phyloP scores from a whole-genome alignment of 2,329 filamentous ascomycete genomes.

The Rhexocercosporidium sp. region DNA sequence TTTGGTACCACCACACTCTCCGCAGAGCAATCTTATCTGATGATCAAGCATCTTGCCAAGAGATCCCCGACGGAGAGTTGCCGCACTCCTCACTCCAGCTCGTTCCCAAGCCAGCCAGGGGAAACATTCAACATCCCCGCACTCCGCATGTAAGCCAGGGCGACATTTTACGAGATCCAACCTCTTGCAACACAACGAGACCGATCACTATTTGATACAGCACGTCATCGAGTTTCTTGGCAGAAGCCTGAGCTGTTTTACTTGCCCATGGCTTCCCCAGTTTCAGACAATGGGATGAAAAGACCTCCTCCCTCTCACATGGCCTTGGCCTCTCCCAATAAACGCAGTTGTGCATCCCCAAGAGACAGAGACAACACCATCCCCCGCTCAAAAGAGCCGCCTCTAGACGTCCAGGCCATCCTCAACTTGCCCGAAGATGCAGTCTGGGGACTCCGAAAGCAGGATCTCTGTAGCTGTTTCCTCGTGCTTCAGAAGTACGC shows the following conservation, averaged over 20 bases:
- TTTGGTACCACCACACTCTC: no score
- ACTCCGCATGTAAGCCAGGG: background rate
- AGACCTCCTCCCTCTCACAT: background rate
- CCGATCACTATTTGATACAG: background rate
- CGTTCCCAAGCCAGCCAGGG: background rate
- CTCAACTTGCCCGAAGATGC: constrained; percentile 34
- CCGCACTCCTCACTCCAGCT: no score
- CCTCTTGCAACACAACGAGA: background rate
- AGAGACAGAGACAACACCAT: constrained; percentile 2
- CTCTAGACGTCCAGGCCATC: constrained; percentile 24
- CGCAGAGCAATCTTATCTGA: background rate
- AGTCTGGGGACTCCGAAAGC: constrained; percentile 34
- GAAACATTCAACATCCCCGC: background rate
- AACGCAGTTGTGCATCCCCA: constrained; percentile 25
- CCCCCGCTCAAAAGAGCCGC: background rate
- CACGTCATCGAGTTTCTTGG: background rate
- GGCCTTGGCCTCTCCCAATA: constrained; percentile 12
- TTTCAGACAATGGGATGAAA: background rate
- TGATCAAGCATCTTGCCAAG: background rate
- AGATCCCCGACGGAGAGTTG: background rate
- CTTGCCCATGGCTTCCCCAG: background rate
- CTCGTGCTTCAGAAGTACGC: constrained; percentile 35
- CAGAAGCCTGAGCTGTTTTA: background rate
- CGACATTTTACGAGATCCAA: background rate
- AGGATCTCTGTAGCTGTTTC: constrained; percentile 33